These are phyloP conservation scores for Penstemon davidsonii DNA, from an alignment of 257 asterid genomes.

Conservation along the genomic window DNA sequence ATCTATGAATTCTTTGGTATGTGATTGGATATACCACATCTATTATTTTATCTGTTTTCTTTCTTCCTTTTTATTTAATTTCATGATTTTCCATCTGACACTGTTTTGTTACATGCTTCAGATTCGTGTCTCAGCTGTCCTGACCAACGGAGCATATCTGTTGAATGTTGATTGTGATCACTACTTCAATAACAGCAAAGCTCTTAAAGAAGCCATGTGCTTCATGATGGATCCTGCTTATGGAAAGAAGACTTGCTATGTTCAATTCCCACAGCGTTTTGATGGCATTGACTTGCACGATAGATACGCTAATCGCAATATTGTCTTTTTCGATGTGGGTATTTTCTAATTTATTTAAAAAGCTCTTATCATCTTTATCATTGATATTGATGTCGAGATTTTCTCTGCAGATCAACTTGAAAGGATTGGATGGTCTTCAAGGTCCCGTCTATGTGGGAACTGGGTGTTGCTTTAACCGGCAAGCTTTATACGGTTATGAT, in stretches of 20 bases:
- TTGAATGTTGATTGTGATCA: constrained; percentile 70
- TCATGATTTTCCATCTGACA: constrained; percentile 1
- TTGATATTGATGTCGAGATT: constrained; percentile 4
- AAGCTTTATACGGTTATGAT: constrained; percentile 55
- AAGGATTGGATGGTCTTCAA: constrained; percentile 60
- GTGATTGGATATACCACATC: constrained; percentile 25
- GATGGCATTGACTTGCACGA: constrained; percentile 80
- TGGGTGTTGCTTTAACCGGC: constrained; percentile 57
- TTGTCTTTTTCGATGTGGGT: constrained; percentile 50
- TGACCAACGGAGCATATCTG: constrained; percentile 71
- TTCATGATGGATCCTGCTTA: constrained; percentile 65
- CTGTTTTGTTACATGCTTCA: constrained; percentile 31
- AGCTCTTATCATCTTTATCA: not conserved
- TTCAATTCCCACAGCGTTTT: constrained; percentile 73
- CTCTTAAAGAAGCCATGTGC: constrained; percentile 75
- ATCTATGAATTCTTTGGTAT: constrained; percentile 85
- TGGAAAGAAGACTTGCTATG: constrained; percentile 71
- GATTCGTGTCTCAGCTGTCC: constrained; percentile 77
- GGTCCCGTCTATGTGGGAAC: constrained; percentile 66
- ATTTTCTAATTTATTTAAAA: not conserved
- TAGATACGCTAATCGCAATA: constrained; percentile 71
- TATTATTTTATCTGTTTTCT: not conserved
- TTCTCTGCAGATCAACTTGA: constrained; percentile 51
- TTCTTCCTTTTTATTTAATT: not conserved
- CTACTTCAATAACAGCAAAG: constrained; percentile 59